phyloP scores from a whole-genome alignment of 192 early-diverging fungal species.

The Oehlia diaphana region DNA sequence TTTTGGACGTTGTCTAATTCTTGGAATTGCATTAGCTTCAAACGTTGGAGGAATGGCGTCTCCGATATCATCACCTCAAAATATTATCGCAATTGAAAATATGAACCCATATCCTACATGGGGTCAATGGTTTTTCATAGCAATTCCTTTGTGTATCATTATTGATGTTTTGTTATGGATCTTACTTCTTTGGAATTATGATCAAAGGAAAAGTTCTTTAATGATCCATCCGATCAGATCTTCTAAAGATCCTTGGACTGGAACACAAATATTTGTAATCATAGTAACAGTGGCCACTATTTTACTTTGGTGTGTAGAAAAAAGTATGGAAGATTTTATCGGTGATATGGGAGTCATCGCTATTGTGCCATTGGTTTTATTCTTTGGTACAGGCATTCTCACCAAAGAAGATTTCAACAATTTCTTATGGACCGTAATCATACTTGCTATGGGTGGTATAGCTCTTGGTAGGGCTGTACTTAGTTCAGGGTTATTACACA shows the following conservation, averaged over 20 bases:
- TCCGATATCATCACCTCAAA: slow-evolving; percentile 96
- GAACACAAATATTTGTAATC: slow-evolving; percentile 77
- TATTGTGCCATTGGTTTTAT: slow-evolving; percentile 84
- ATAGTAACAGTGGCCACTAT: slow-evolving; percentile 77
- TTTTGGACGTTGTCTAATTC: slow-evolving; percentile 84
- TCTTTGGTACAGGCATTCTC: slow-evolving; percentile 89
- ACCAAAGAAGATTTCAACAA: slow-evolving; percentile 97
- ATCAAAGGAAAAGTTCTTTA: slow-evolving; percentile 66
- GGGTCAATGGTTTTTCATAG: slow-evolving; percentile 87
- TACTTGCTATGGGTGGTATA: slow-evolving; percentile 94
- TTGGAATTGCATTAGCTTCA: slow-evolving; percentile 96
- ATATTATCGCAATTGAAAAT: slow-evolving; percentile 91
- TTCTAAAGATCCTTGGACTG: slow-evolving; percentile 54
- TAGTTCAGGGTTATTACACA: slow-evolving; percentile 77
- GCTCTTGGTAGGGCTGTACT: slow-evolving; percentile 92
- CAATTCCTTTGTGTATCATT: slow-evolving; percentile 81
- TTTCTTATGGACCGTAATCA: slow-evolving; percentile 91
- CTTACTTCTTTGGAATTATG: slow-evolving; percentile 77
- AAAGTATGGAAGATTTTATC: slow-evolving; percentile 67
- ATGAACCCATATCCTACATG: slow-evolving; percentile 90
- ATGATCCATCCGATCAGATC: slow-evolving; percentile 59
- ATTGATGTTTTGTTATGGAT: slow-evolving; percentile 83
- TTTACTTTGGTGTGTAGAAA: slow-evolving; percentile 86
- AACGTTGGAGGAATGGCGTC: slow-evolving; percentile 98
- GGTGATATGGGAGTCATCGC: slow-evolving; percentile 98